phyloP scores from a whole-genome alignment of 1,284 basidiomycete genomes.

The Austroboletus rostrupii region DNA sequence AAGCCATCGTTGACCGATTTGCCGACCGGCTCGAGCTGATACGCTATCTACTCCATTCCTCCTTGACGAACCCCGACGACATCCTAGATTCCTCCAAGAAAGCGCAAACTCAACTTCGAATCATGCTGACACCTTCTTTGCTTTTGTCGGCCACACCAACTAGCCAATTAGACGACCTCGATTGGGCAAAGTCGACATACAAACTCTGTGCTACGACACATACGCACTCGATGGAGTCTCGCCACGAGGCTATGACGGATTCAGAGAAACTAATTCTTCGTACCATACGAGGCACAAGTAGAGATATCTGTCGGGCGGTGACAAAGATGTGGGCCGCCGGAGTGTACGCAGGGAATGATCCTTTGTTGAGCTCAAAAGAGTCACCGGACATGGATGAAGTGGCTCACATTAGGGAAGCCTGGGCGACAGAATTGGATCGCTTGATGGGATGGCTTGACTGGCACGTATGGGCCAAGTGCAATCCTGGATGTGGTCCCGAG shows the following conservation, averaged over 20 bases:
- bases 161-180: background rate
- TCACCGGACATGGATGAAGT: constrained; percentile 1
- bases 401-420: constrained; percentile 14
- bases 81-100: constrained; percentile 14
- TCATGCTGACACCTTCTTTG: constrained; percentile 24
- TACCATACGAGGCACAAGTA: too few relatives aligned
- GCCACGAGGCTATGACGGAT: constrained; percentile 24
- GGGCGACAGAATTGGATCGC: constrained; percentile 23
- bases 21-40: constrained; percentile 39
- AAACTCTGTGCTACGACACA: constrained; percentile 34
- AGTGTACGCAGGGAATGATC: constrained; percentile 33
- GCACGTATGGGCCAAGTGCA: constrained; percentile 37
- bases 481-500: too few relatives aligned
- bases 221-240: constrained; percentile 26
- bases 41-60: constrained; percentile 34
- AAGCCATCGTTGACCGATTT: constrained; percentile 41
- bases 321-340: too few relatives aligned
- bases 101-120: constrained; percentile 23
- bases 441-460: constrained; percentile 43
- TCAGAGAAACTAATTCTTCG: constrained; percentile 37
- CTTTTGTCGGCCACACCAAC: constrained; percentile 7
- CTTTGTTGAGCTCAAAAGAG: background rate
- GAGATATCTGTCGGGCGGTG: too few relatives aligned
- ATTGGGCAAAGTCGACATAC: constrained; percentile 28
- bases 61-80: background rate